These are phyloP conservation scores for Pseudogymnoascus sp. DNA, from an alignment of 2,329 filamentous ascomycete species.

Conservation along the genomic window DNA sequence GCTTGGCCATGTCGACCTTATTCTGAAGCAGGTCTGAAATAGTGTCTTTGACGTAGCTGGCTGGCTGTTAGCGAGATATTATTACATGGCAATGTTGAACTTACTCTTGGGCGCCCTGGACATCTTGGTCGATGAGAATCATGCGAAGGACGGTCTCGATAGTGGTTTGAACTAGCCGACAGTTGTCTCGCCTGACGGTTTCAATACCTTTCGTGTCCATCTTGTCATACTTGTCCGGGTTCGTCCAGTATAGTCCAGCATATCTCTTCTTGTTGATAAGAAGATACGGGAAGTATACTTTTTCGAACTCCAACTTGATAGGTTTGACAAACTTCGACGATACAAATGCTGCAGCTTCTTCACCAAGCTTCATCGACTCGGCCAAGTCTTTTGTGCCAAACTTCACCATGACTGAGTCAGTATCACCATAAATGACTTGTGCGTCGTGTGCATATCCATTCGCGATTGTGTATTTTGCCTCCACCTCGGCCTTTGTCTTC, in stretches of 20 bases:
- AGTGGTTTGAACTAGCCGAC: conserved; percentile 86
- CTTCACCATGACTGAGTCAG: conserved; percentile 99
- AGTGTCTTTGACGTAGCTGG: conserved; percentile 87
- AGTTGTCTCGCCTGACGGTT: conserved; percentile 94
- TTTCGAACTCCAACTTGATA: conserved; percentile 98
- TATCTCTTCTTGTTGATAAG: conserved; percentile 99
- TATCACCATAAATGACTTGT: conserved; percentile 96
- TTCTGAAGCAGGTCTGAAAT: conserved; percentile 95
- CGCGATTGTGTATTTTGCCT: conserved; percentile 77
- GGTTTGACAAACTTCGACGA: conserved; percentile 90
- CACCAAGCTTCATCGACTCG: conserved; percentile 89
- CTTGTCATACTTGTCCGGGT: conserved; percentile 89
- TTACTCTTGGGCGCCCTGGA: conserved; percentile 86
- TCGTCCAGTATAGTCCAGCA: conserved; percentile 96
- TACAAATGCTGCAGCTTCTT: conserved; percentile 82
- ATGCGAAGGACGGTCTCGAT: conserved; percentile 95
- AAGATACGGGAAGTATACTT: conserved; percentile 95
- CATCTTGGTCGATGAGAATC: conserved; percentile 88
- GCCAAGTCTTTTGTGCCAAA: conserved; percentile 82
- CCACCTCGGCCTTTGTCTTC: conserved; percentile 92
- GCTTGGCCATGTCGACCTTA: conserved; percentile 97
- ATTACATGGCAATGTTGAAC: conserved; percentile 34
- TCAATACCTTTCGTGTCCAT: conserved; percentile 99
- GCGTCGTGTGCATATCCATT: conserved; percentile 94
- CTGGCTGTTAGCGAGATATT: conserved; percentile 34